Evolutionary conservation across 495 filamentous ascomycete species (phyloP).

Genomic region (Letharia columbiana): DNA sequence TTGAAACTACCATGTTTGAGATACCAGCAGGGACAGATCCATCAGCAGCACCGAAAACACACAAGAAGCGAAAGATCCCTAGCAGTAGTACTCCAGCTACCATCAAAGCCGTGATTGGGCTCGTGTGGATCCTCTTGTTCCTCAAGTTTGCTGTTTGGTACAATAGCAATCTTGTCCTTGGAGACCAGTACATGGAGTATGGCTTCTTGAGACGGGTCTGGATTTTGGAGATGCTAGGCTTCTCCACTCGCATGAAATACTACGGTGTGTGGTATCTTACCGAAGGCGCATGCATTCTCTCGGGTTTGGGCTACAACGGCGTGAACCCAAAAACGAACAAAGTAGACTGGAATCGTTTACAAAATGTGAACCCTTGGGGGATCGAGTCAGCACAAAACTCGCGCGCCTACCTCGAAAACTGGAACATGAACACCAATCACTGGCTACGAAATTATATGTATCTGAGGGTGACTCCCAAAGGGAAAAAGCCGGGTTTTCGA

Average conservation of each 20-base stretch:
- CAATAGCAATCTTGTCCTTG: constrained; percentile 49
- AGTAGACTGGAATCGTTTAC: constrained; percentile 79
- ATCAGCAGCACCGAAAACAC: constrained; percentile 68
- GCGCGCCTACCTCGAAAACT: constrained; percentile 75
- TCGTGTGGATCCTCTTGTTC: constrained; percentile 73
- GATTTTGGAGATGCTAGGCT: constrained; percentile 70
- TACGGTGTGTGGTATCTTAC: constrained; percentile 92
- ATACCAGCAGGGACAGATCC: constrained; percentile 70
- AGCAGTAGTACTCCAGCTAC: constrained; percentile 80
- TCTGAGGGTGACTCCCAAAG: constrained; percentile 86
- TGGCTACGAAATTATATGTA: constrained; percentile 97
- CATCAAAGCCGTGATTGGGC: constrained; percentile 60
- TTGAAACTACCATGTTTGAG: constrained; percentile 91
- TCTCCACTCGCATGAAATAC: constrained; percentile 79
- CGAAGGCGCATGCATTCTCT: constrained; percentile 89
- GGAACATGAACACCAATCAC: constrained; percentile 98
- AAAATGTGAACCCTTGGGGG: constrained; percentile 74
- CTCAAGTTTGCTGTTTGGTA: constrained; percentile 65
- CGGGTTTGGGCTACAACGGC: constrained; percentile 90
- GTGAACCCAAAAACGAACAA: constrained; percentile 74
- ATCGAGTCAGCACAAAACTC: constrained; percentile 88
- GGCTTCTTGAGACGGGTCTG: constrained; percentile 63
- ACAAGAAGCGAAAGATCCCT: constrained; percentile 91
- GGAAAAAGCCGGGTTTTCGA: constrained; percentile 92
- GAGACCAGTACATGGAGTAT: constrained; percentile 53